Evolutionary conservation across 129 eudicot species (phyloP), one percentile per base, ranked within the genome.

Genomic region (Pulicaria dysenterica): DNA sequence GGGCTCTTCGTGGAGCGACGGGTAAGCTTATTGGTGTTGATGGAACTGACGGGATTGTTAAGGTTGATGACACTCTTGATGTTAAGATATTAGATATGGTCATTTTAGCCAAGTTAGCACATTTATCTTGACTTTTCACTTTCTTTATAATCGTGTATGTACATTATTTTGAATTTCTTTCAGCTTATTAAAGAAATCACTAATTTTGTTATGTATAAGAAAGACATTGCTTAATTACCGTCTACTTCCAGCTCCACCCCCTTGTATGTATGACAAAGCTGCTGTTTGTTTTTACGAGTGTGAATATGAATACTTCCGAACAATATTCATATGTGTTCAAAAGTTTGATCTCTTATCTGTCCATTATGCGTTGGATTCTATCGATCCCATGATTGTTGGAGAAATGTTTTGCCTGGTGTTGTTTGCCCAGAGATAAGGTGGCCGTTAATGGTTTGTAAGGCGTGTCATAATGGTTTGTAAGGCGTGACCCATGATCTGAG

Each of bases 11-110:
- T 17, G 99, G 99, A 19, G 76, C 84, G 3, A 86, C 97, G 3
- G 97, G 99, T 50, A 95, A 88, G 82, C 89, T 95, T 31, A 91
- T 95, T 24, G 97, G 99, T 58, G 80, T 95, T 5, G 99, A 95
- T 68, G 97, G 97, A 14, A 88, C 83, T 0, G 97, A 95, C 58
- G 97, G 99, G 3, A 95, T 95, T 36, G 97, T 95, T 4, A 95
- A 91, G 81, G 78, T 88, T 4, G 99, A 95, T 58, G 96, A 77
- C 16, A 79, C 88, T 5, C 84, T 95, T 11, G 99, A 95, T 70
- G 99, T 95, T 24, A 90, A 95, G 71, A 95, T 95, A 51, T 77
- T 95, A 70, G 96, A 95, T 80, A 84, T 90, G 94, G 89, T 40
- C 24, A 72, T 77, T 40, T 67, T 95, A 71, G 99, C 97, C 34